Evolutionary conservation across 140 eudicot species (phyloP), one percentile per base, ranked within the genome.

Genomic region (Stevia rebaudiana): DNA sequence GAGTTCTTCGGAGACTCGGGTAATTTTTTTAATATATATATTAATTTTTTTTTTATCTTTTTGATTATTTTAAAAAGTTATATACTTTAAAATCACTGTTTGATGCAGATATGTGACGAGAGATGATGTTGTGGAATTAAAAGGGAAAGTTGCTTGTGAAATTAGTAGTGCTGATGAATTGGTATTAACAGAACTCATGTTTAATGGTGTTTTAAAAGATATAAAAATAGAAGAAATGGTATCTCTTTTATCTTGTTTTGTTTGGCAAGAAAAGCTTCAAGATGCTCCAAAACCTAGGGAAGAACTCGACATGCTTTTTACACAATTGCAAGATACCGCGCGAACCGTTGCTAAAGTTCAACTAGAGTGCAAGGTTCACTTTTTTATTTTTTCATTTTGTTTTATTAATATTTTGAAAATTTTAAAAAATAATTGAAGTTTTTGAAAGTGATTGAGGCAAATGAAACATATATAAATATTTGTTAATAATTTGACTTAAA

Each of bases 101-200:
- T 61, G 58, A 44, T 80, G 71, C 87, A 92, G 98, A 62, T 88
- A 83, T 72, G 84, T 76, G 48, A 83, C 89, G 1, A 69, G 83
- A 54, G 99, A 88, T 31, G 96, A 88, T 41, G 97, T 94, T 66
- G 97, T 94, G 71, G 95, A 83, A 71, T 60, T 88, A 61, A 94
- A 94, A 79, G 99, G 99, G 67, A 88, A 94, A 76, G 99, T 88
- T 51, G 99, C 99, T 2, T 83, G 97, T 44, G 95, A 94, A 76
- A 94, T 94, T 44, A 94, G 99, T 74, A 94, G 99, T 61, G 97
- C 99, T 0, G 95, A 94, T 79, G 99, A 94, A 63, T 72, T 94
- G 76, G 86, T 94, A 30, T 60, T 92, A 68, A 92, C 99, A 5
- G 97, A 92, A 63, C 85, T 88, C 23, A 85, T 92, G 86, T 88